These are phyloP conservation scores for Rhizoctonia solani DNA, from an alignment of 1,284 basidiomycete species.

Conservation along the genomic window DNA sequence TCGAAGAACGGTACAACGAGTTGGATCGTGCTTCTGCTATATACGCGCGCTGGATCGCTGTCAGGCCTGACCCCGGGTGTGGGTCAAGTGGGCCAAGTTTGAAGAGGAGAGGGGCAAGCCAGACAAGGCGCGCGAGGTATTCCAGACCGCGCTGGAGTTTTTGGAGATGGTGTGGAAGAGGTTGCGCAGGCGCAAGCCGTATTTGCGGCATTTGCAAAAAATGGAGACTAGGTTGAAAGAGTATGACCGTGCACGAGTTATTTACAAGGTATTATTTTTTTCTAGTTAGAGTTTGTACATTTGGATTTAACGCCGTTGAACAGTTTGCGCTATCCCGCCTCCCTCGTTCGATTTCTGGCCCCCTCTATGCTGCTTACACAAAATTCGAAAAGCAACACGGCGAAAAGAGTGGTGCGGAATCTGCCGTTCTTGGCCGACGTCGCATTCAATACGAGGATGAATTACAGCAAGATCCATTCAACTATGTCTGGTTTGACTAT, in stretches of 20 bases:
- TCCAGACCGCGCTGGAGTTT: conserved; percentile 95
- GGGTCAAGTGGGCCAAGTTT: conserved; percentile 97
- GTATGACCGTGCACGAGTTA: conserved; percentile 93
- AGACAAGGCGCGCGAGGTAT: conserved; percentile 94
- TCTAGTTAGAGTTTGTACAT: background rate
- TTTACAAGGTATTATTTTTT: conserved; percentile 77
- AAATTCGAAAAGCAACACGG: conserved; percentile 99
- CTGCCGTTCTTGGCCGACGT: conserved; percentile 93
- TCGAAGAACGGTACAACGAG: conserved; percentile 94
- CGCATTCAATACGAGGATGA: conserved; percentile 98
- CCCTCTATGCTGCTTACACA: conserved; percentile 87
- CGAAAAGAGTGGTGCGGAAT: conserved; percentile 83
- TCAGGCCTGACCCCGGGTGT: conserved; percentile 94
- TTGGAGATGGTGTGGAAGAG: conserved; percentile 96
- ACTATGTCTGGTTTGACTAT: conserved; percentile 99
- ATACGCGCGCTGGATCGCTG: conserved; percentile 93
- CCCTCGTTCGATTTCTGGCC: conserved; percentile 85
- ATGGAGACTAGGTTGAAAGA: conserved; percentile 98
- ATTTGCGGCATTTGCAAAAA: conserved; percentile 94
- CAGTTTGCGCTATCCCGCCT: conserved; percentile 92
- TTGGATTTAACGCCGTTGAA: background rate
- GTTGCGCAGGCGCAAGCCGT: conserved; percentile 97
- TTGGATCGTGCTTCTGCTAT: conserved; percentile 88
- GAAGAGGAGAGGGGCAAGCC: conserved; percentile 88
- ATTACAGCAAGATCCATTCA: conserved; percentile 80